A percentile compares a stretch with the other conserved stretches of the same genome.
phyloP scores from a whole-genome alignment of 768 basidiomycete species.

The Phanerochaete carnosa region DNA sequence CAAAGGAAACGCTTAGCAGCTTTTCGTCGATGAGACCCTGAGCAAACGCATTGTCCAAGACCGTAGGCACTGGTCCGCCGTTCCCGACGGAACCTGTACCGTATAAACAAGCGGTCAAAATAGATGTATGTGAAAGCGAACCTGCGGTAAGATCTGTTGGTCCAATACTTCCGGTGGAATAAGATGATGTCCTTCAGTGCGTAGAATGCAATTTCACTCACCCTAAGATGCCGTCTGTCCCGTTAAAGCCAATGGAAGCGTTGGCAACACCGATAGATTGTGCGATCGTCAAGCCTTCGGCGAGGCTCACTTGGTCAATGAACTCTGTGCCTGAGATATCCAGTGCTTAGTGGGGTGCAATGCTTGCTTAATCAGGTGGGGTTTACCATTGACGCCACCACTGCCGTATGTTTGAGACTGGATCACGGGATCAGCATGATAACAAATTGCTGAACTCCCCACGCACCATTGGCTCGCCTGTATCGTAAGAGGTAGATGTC shows the following conservation, averaged over 20 bases:
- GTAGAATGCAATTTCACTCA: slow-evolving; percentile 24
- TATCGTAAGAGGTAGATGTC: background rate
- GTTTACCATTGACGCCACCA: background rate
- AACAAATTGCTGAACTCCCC: background rate
- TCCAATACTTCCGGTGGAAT: slow-evolving; percentile 46
- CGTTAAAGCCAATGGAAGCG: slow-evolving; percentile 34
- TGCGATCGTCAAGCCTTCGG: slow-evolving; percentile 42
- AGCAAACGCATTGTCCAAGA: slow-evolving; percentile 30
- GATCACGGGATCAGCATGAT: background rate
- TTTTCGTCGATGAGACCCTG: slow-evolving; percentile 27
- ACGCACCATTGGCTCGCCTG: slow-evolving; percentile 1
- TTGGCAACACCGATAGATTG: slow-evolving; percentile 61
- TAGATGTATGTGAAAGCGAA: background rate
- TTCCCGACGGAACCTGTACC: background rate
- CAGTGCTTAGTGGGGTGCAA: slow-evolving; percentile 11
- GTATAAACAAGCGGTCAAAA: background rate
- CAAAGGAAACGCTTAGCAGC: slow-evolving; percentile 32
- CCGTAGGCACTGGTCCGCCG: slow-evolving; percentile 25
- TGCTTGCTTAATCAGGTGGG: slow-evolving; percentile 11
- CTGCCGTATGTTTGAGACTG: slow-evolving; percentile 8
- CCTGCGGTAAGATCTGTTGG: slow-evolving; percentile 52
- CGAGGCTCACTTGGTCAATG: slow-evolving; percentile 43
- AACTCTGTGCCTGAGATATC: slow-evolving; percentile 21
- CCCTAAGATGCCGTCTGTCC: slow-evolving; percentile 66
- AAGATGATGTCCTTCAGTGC: background rate